Evolutionary conservation across 2,329 filamentous ascomycete genomes (phyloP).

Genomic region (Stagonosporopsis cucurbitacearum): DNA sequence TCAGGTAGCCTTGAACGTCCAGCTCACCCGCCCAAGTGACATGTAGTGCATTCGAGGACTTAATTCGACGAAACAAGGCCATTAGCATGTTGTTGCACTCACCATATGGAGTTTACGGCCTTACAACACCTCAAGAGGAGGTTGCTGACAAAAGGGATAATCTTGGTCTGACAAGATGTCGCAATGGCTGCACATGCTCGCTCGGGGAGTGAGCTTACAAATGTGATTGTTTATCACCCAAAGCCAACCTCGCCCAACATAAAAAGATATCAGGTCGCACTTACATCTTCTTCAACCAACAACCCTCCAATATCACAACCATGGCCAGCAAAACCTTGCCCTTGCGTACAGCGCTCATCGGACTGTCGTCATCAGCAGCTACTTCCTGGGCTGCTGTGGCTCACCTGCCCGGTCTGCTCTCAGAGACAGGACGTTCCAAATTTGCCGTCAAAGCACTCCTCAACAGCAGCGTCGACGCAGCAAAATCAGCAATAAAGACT

Average conservation of each 20-base stretch:
- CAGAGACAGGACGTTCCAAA: constrained; percentile 39
- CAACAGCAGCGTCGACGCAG: constrained; percentile 53
- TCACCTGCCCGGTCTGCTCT: constrained; percentile 66
- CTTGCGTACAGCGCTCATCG: constrained; percentile 52
- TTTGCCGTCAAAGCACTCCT: constrained; percentile 57
- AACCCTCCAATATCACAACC: background rate
- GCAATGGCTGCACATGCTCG: background rate
- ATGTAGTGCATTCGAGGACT: background rate
- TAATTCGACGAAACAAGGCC: background rate
- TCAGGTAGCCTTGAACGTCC: background rate
- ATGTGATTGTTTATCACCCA: constrained; percentile 4
- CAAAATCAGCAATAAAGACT: constrained; percentile 49
- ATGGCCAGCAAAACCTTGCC: constrained; percentile 1
- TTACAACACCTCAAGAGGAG: background rate
- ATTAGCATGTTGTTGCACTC: background rate
- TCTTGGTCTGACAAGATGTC: background rate
- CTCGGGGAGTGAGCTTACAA: constrained; percentile 4
- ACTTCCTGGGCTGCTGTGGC: constrained; percentile 62
- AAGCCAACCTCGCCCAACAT: background rate
- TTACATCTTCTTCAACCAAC: background rate
- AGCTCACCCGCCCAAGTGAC: background rate
- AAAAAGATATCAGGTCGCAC: background rate
- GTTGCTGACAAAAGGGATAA: constrained; percentile 1
- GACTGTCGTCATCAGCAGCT: constrained; percentile 61
- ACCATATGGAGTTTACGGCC: background rate